Base-by-base conservation (phyloP, 306 rosid species). In the Macrotyloma uniflorum region DNA sequence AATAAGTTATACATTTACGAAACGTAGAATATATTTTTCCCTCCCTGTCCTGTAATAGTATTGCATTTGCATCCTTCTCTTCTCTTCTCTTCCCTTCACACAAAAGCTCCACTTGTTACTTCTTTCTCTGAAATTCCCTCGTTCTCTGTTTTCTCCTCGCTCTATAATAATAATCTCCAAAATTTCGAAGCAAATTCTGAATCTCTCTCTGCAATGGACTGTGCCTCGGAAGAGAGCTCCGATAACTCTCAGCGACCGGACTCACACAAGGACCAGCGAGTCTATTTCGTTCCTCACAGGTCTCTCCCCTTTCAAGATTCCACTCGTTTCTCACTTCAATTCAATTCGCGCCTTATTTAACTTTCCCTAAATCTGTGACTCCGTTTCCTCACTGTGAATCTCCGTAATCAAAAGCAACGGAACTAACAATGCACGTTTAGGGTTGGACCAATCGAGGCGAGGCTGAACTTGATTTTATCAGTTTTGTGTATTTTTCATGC, bases 241-340 rank as follows among this genome's bases (percentile, higher is more conserved):
- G 84, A 86, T 78, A 86, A 85, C 80, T 76, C 86, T 74, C 87
- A 72, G 74, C 79, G 18, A 22, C 85, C 83, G 68, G 82, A 86
- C 80, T 84, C 89, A 5, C 84, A 84, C 64, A 82, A 82, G 73
- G 88, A 88, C 81, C 96, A 91, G 65, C 89, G 91, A 85, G 88
- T 93, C 87, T 95, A 93, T 92, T 91, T 91, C 83, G 96, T 95
- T 59, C 99, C 99, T 46, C 89, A 88, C 82, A 93, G 99, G 99
- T 95, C 55, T 75, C 43, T 23, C 47, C 26, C 6, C 53, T 73
- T 32, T 59, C 58, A 55, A 74, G 59, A 75, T 69, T 76, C 70
- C 68, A 67, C 83, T 76, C 40, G 4, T 45, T 53, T 23, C 28
- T 68, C 59, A 64, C 85, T 76, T 69, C 49, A 59, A 55, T 78